Conservation (phyloP, 2,329 filamentous ascomycete genomes). For the Neocucurbitaria cava region DNA sequence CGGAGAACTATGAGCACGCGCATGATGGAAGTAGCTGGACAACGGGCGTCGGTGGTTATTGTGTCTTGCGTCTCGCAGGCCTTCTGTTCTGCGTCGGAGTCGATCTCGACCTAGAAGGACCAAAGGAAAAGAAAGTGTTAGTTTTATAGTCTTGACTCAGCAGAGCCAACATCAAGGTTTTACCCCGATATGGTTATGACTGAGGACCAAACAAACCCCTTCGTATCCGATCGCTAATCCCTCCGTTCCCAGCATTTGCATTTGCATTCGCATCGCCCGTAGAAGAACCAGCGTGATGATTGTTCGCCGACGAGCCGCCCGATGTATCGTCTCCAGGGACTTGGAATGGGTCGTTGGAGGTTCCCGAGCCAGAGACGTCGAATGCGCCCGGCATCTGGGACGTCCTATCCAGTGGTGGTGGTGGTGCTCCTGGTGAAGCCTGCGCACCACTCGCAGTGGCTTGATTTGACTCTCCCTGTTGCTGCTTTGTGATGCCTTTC, state of each 20-base stretch:
- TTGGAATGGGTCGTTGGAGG: constrained; percentile 25
- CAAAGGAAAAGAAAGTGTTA: constrained; percentile 3
- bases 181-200: constrained; percentile 19
- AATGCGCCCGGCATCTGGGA: constrained; percentile 42
- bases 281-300: constrained; percentile 3
- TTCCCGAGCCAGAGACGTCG: constrained; percentile 26
- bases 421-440: constrained; percentile 7
- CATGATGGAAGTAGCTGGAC: background rate
- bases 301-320: constrained; percentile 8
- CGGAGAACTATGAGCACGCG: too few species aligned
- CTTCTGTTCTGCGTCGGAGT: background rate
- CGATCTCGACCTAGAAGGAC: background rate
- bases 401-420: constrained; percentile 12
- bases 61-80: background rate
- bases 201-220: constrained; percentile 45
- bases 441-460: constrained; percentile 13
- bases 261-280: constrained; percentile 16
- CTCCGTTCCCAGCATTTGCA: constrained; percentile 18
- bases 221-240: constrained; percentile 39
- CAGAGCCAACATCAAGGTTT: too few species aligned
- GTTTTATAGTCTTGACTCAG: background rate
- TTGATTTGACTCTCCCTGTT: constrained; percentile 27
- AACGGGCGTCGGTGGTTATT: background rate
- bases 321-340: constrained; percentile 18
- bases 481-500: constrained; percentile 55